Evolutionary conservation across 352 stramenopile species (phyloP).

Genomic region (Globisporangium irregulare): DNA sequence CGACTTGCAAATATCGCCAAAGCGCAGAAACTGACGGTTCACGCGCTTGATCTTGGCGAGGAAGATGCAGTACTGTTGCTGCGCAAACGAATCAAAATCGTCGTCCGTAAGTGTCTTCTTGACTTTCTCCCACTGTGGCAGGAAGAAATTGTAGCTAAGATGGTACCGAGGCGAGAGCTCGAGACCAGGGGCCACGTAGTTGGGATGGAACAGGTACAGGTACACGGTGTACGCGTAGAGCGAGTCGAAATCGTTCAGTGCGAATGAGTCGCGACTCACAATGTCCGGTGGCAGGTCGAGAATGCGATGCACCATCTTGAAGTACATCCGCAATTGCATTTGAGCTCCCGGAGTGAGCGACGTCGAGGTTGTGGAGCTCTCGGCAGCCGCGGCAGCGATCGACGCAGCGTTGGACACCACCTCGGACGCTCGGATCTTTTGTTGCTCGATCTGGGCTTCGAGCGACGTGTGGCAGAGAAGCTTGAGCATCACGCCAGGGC

Average conservation of each 20-base stretch:
- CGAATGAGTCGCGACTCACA: conserved; percentile 61
- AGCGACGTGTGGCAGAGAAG: conserved; percentile 58
- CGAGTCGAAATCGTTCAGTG: conserved; percentile 73
- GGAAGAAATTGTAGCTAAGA: conserved; percentile 54
- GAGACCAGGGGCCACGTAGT: conserved; percentile 50
- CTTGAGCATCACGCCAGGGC: conserved; percentile 67
- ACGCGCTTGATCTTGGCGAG: conserved; percentile 63
- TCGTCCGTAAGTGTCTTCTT: conserved; percentile 54
- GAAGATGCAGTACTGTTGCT: conserved; percentile 78
- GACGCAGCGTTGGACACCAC: conserved; percentile 21
- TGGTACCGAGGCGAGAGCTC: conserved; percentile 45
- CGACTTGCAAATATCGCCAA: conserved; percentile 48
- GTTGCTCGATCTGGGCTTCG: conserved; percentile 51
- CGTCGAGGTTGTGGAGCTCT: conserved; percentile 55
- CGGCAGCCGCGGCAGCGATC: conserved; percentile 21
- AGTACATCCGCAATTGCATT: conserved; percentile 68
- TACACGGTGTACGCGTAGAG: conserved; percentile 66
- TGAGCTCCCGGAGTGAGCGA: conserved; percentile 49
- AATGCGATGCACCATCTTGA: conserved; percentile 51
- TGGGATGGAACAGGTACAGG: conserved; percentile 61
- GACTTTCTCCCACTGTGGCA: conserved; percentile 66
- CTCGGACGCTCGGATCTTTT: conserved; percentile 44
- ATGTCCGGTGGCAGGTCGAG: conserved; percentile 62
- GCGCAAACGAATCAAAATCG: conserved; percentile 58
- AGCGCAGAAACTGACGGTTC: conserved; percentile 57